These are phyloP conservation scores for Candida xiaguanensis DNA, from an alignment of 805 yeast species.

Conservation along the genomic window DNA sequence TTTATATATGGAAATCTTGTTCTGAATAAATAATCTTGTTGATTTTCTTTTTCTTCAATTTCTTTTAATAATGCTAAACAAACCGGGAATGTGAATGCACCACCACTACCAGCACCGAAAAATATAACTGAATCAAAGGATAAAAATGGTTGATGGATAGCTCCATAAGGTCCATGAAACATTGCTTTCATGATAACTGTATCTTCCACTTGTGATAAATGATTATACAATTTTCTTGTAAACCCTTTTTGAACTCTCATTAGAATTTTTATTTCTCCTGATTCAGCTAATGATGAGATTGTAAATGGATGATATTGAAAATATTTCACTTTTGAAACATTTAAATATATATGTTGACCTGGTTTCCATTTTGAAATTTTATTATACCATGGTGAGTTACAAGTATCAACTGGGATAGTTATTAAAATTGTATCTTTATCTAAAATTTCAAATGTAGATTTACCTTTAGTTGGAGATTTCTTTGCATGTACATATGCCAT, in stretches of 20 bases:
- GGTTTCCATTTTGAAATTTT: constrained; percentile 39
- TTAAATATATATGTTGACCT: constrained; percentile 44
- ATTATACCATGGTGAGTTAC: constrained; percentile 25
- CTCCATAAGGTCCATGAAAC: constrained; percentile 48
- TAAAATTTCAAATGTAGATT: constrained; percentile 33
- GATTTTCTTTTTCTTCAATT: constrained; percentile 21
- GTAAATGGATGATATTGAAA: constrained; percentile 49
- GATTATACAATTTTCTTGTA: constrained; percentile 31
- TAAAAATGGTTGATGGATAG: constrained; percentile 35
- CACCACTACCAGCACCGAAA: constrained; percentile 45
- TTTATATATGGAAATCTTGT: constrained; percentile 23
- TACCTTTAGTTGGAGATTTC: constrained; percentile 35
- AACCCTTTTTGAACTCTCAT: constrained; percentile 41
- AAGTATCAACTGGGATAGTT: constrained; percentile 28
- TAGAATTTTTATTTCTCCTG: constrained; percentile 38
- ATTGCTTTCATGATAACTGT: constrained; percentile 25
- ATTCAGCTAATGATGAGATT: constrained; percentile 34
- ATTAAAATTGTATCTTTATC: constrained; percentile 40
- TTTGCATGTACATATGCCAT: constrained; percentile 28
- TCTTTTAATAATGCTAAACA: constrained; percentile 36
- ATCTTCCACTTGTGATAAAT: constrained; percentile 17
- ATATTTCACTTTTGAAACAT: constrained; percentile 31
- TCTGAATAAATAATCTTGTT: constrained; percentile 29
- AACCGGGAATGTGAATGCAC: constrained; percentile 43
- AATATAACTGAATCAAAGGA: constrained; percentile 39